These are phyloP conservation scores for Penicillium expansum DNA, from an alignment of 2,329 filamentous ascomycete genomes.

Conservation along the genomic window DNA sequence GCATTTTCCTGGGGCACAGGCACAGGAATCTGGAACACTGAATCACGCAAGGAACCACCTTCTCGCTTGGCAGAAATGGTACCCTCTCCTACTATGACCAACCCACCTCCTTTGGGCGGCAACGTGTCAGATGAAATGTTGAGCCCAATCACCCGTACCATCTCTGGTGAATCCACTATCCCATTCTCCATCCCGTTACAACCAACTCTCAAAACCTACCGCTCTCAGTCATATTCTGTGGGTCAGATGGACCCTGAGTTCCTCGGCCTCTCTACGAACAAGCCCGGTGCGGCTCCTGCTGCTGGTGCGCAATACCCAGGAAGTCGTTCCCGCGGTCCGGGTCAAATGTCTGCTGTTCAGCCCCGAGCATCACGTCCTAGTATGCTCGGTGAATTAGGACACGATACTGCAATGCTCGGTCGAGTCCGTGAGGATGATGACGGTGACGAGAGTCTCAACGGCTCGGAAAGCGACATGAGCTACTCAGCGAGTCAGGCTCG, in stretches of 20 bases:
- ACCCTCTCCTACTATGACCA: slow-evolving; percentile 67
- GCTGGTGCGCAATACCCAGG: slow-evolving; percentile 26
- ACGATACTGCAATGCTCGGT: slow-evolving; percentile 47
- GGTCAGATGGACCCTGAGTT: slow-evolving; percentile 77
- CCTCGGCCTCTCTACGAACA: slow-evolving; percentile 34
- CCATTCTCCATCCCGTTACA: slow-evolving; percentile 86
- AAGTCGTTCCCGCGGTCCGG: slow-evolving; percentile 38
- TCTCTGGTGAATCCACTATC: slow-evolving; percentile 58
- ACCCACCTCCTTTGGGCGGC: slow-evolving; percentile 50
- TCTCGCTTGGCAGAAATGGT: slow-evolving; percentile 71
- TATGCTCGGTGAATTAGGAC: slow-evolving; percentile 46
- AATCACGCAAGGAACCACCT: slow-evolving; percentile 71
- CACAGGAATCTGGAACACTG: slow-evolving; percentile 77
- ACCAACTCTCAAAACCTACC: slow-evolving; percentile 86
- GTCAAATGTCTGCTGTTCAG: slow-evolving; percentile 67
- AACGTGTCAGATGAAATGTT: slow-evolving; percentile 51
- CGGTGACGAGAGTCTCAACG: slow-evolving; percentile 41
- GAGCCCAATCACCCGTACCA: slow-evolving; percentile 47
- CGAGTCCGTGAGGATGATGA: slow-evolving; percentile 51
- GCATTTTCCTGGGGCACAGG: slow-evolving; percentile 70
- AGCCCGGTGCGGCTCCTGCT: slow-evolving; percentile 24
- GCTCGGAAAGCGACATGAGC: slow-evolving; percentile 39
- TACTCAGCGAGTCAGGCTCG: slow-evolving; percentile 43
- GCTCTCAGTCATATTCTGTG: slow-evolving; percentile 95
- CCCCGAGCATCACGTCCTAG: slow-evolving; percentile 69